A percentile compares a stretch with the other conserved stretches of the same genome.
Conservation (phyloP, 768 basidiomycete genomes). For the Pulveroboletus sp. region DNA sequence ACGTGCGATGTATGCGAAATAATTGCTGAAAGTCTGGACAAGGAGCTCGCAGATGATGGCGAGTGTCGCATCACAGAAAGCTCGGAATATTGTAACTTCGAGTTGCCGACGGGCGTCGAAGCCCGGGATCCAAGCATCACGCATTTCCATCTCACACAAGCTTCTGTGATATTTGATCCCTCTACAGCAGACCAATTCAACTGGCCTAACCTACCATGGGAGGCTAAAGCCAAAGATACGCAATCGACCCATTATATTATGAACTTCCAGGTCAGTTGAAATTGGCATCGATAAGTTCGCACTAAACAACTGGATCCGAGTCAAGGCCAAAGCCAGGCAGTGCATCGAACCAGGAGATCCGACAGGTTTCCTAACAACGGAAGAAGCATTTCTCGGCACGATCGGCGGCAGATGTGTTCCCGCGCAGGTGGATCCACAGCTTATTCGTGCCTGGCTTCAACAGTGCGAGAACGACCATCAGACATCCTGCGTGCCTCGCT, state of each 20-base stretch:
- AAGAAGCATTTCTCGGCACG: neutral
- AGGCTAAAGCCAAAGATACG: neutral
- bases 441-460: slow-evolving; percentile 12
- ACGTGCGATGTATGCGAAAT: slow-evolving; percentile 13
- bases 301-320: too few relatives aligned
- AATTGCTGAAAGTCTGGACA: slow-evolving; percentile 8
- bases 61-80: neutral
- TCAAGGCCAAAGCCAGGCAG: slow-evolving; percentile 5
- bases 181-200: too few relatives aligned
- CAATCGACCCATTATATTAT: neutral
- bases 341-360: neutral
- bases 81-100: slow-evolving; percentile 5
- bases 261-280: slow-evolving; percentile 4
- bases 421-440: slow-evolving; percentile 1
- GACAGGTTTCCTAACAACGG: neutral
- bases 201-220: slow-evolving; percentile 12
- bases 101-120: neutral
- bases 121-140: slow-evolving; percentile 4
- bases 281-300: too few relatives aligned
- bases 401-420: slow-evolving; percentile 10
- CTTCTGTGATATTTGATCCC: slow-evolving; percentile 2
- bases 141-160: slow-evolving; percentile 17
- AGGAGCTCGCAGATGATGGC: slow-evolving; percentile 6
- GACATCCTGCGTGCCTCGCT: neutral
- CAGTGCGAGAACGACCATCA: slow-evolving; percentile 12